These are phyloP conservation scores for Austroboletus novae-zelandiae DNA, from an alignment of 1,284 basidiomycete species.

Conservation along the genomic window DNA sequence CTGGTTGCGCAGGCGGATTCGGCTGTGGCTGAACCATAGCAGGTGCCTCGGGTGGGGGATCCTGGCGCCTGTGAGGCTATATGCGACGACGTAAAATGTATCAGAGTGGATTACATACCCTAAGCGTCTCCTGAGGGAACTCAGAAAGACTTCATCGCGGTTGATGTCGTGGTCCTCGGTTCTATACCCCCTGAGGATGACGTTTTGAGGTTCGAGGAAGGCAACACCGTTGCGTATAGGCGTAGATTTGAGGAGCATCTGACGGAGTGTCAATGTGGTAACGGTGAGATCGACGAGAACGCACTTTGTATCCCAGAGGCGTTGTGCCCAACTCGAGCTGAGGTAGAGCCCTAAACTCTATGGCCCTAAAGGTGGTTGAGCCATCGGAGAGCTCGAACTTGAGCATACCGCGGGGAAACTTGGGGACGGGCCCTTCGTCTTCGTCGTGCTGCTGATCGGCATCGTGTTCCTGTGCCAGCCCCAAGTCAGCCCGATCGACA, in stretches of 20 bases:
- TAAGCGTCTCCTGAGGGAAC: conserved; percentile 53
- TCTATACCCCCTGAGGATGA: conserved; percentile 54
- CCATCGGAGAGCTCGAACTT: conserved; percentile 69
- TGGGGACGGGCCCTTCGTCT: conserved; percentile 70
- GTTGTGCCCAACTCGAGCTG: conserved; percentile 64
- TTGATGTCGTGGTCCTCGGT: conserved; percentile 57
- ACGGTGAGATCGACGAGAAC: conserved; percentile 12
- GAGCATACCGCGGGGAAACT: conserved; percentile 70
- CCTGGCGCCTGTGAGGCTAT: conserved; percentile 24
- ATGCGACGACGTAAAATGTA: background rate
- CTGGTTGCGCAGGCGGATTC: conserved; percentile 9
- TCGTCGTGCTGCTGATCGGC: conserved; percentile 54
- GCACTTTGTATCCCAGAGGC: conserved; percentile 70
- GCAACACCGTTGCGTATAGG: conserved; percentile 61
- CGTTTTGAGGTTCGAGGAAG: conserved; percentile 64
- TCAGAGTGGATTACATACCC: conserved; percentile 42
- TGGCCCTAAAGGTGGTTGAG: conserved; percentile 53
- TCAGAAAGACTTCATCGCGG: conserved; percentile 53
- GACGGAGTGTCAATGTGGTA: conserved; percentile 37
- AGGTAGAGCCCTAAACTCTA: conserved; percentile 63
- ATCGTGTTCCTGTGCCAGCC: conserved; percentile 41
- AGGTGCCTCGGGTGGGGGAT: conserved; percentile 17
- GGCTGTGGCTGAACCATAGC: conserved; percentile 4
- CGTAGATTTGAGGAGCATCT: conserved; percentile 68
- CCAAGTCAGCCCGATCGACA: conserved; percentile 55